These are phyloP conservation scores for Thelephora ganbajun DNA, from an alignment of 768 basidiomycete genomes.

Conservation along the genomic window DNA sequence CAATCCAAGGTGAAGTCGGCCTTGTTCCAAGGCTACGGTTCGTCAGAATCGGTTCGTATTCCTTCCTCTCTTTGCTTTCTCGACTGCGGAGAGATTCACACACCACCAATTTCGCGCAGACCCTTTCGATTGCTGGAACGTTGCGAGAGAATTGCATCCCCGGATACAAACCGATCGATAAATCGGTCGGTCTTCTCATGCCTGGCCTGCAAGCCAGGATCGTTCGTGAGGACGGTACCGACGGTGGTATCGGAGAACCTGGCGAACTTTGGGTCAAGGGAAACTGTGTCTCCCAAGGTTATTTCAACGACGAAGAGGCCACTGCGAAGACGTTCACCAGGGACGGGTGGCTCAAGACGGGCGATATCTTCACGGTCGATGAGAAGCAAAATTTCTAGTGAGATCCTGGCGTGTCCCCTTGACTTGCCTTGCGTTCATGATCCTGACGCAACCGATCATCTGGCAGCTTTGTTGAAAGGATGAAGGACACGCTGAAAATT, in stretches of 20 bases:
- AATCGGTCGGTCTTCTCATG: constrained; percentile 41
- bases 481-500: constrained; percentile 75
- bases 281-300: constrained; percentile 45
- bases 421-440: not conserved
- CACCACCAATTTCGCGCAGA: not conserved
- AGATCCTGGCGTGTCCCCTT: constrained; percentile 11
- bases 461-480: constrained; percentile 55
- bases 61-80: not conserved
- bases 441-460: not conserved
- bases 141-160: not conserved
- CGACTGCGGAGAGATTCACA: not conserved
- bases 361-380: constrained; percentile 54
- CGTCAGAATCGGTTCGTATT: constrained; percentile 50
- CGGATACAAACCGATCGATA: constrained; percentile 14
- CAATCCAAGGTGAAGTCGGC: not conserved
- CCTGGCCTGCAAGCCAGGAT: constrained; percentile 56
- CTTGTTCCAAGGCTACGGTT: constrained; percentile 42
- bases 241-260: constrained; percentile 39
- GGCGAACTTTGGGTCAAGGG: constrained; percentile 56
- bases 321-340: constrained; percentile 48
- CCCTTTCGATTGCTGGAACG: not conserved
- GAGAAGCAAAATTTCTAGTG: too few relatives aligned
- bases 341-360: constrained; percentile 63
- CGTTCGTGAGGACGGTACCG: constrained; percentile 40
- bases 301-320: constrained; percentile 58